Evolutionary conservation across 2,329 filamentous ascomycete genomes (phyloP), one percentile per base, ranked within the genome.

Genomic region (Aureobasidium sp.): DNA sequence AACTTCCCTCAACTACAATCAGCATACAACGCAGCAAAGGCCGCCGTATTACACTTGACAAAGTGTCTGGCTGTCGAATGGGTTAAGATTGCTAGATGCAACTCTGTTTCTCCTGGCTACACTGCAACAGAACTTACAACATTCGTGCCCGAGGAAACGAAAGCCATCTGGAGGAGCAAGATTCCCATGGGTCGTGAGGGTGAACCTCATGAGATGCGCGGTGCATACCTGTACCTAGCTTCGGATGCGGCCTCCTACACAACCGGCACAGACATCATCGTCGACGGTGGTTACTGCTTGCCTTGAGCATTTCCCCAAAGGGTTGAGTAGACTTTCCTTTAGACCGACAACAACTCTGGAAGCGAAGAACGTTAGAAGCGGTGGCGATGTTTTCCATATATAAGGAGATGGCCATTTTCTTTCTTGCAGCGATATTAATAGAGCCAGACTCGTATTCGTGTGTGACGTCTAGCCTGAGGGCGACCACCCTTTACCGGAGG

Each of bases 241-340:
- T 90, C 86, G 14, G 90, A 95, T 74, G 90, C 90, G 3, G 84
- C 87, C n/a, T 89, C 85, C 59, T 95, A 91, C 76, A 91, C 87
- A 21, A 95, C 90, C 8, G 90, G 85, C 0, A 62, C 67, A 67
- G 69, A 77, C 61, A 79, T 94, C 63, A 76, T 89, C 65, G 82
- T 92, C 50, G 90, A 94, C 72, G 61, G 61, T 6, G 61, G 61
- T 9, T 62, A 62, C 53, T 55, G 51, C 36, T 45, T 62, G 27
- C 61, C 61, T 1, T 62, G 14, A 62, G 36, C 39, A 44, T 54
- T 34, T 41, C 2, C 53, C 29, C 6, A 11, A 27, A 42, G 21
- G 2, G 37, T 32, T 1, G 32, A 42, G 21, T 42, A 9, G 21
- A 9, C 50, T 29, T 44, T 32, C 27, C 11, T 9, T 6, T 10